A percentile compares a stretch with the other conserved stretches of the same genome.
phyloP scores from a whole-genome alignment of 2,329 filamentous ascomycete species.

The Xylaria polymorpha region DNA sequence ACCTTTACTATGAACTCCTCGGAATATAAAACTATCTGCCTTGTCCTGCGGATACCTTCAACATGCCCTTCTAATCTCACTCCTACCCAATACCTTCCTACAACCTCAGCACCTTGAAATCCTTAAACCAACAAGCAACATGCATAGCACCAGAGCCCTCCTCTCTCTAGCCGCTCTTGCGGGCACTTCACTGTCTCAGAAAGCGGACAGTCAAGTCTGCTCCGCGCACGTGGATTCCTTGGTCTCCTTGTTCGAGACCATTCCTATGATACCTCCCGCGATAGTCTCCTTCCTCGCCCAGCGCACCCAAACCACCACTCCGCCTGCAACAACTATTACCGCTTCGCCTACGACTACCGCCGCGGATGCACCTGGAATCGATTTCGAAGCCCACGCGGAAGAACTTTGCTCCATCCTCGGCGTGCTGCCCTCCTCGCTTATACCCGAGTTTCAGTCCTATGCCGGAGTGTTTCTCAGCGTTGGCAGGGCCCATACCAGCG shows the following conservation, averaged over 20 bases:
- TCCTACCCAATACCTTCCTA: slow-evolving; percentile 7
- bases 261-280: slow-evolving; percentile 10
- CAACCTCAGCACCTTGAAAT: not conserved
- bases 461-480: slow-evolving; percentile 4
- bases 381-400: slow-evolving; percentile 11
- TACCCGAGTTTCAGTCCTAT: slow-evolving; percentile 20
- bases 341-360: too few relatives aligned
- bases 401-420: slow-evolving; percentile 25
- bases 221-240: not conserved
- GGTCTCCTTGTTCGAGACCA: not conserved
- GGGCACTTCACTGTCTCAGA: slow-evolving; percentile 20
- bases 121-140: slow-evolving; percentile 13
- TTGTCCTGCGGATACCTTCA: not conserved
- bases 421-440: slow-evolving; percentile 24
- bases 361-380: not conserved
- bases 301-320: not conserved
- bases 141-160: slow-evolving; percentile 21
- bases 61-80: not conserved
- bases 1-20: too few relatives aligned
- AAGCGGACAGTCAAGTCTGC: slow-evolving; percentile 25
- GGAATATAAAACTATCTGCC: slow-evolving; percentile 13
- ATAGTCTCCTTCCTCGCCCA: slow-evolving; percentile 19
- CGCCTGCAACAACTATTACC: too few relatives aligned
- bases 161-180: slow-evolving; percentile 14
- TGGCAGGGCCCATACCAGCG: slow-evolving; percentile 12